Evolutionary conservation across 441 rosid species (phyloP).

Genomic region (Daphne laureola): DNA sequence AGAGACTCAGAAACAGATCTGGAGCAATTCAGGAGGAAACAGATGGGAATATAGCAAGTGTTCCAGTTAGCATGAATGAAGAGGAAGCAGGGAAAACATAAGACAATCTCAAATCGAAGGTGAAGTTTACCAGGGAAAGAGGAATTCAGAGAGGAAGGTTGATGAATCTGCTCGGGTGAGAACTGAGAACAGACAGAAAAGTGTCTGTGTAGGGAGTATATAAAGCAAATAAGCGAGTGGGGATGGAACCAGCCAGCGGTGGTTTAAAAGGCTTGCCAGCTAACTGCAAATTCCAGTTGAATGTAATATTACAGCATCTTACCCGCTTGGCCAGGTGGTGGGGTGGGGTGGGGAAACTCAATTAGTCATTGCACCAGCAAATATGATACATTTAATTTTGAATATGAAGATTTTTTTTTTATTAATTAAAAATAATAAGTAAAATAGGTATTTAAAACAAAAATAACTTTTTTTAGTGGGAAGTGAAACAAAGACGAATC

Average conservation of each 20-base stretch:
- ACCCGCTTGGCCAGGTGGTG: too few relatives aligned
- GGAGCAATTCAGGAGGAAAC: slow-evolving; percentile 23
- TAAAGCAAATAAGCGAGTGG: background rate
- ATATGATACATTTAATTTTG: too few relatives aligned
- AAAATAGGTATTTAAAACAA: too few relatives aligned
- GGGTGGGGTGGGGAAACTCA: too few relatives aligned
- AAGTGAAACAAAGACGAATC: too few relatives aligned
- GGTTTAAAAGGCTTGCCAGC: slow-evolving; percentile 7
- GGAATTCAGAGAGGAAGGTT: slow-evolving; percentile 33
- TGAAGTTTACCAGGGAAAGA: slow-evolving; percentile 39
- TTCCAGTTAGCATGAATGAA: slow-evolving; percentile 1
- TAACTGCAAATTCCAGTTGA: too few relatives aligned
- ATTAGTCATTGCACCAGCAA: too few relatives aligned
- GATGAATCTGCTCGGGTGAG: slow-evolving; percentile 28
- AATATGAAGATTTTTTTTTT: too few relatives aligned
- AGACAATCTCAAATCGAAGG: slow-evolving; percentile 12
- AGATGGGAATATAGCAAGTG: background rate
- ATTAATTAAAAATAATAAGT: too few relatives aligned
- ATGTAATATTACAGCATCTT: too few relatives aligned
- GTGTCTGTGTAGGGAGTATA: background rate
- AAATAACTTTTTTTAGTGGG: too few relatives aligned
- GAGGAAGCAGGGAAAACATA: slow-evolving; percentile 8
- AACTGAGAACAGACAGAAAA: too few relatives aligned
- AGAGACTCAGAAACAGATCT: slow-evolving; percentile 39
- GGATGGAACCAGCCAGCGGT: slow-evolving; percentile 28